Evolutionary conservation across 306 rosid genomes (phyloP).

Genomic region (Cicer cuneatum): DNA sequence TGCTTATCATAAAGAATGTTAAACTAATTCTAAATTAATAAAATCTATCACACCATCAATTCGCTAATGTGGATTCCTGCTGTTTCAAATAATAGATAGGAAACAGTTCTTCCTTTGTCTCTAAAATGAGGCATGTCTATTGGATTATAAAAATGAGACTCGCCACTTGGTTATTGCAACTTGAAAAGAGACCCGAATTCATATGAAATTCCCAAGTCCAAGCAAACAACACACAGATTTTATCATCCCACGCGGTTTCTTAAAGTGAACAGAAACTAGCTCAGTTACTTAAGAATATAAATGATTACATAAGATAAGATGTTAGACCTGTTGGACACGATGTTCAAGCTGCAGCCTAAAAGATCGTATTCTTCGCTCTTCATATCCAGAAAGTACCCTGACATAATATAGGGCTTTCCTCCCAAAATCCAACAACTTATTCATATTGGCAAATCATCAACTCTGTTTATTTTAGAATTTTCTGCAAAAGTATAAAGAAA

Average conservation of each 20-base stretch:
- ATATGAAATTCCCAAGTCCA: constrained; percentile 29
- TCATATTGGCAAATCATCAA: constrained; percentile 49
- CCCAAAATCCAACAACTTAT: constrained; percentile 59
- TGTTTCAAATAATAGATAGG: constrained; percentile 22
- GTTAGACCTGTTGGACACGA: constrained; percentile 47
- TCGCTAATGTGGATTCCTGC: constrained; percentile 11
- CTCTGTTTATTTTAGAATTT: constrained; percentile 27
- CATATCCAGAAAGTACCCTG: constrained; percentile 85
- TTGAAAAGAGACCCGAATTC: constrained; percentile 20
- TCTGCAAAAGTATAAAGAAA: constrained; percentile 42
- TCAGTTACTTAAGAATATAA: constrained; percentile 22
- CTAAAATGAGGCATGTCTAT: background rate
- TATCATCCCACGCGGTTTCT: constrained; percentile 8
- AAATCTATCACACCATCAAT: constrained; percentile 22
- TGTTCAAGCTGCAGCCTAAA: constrained; percentile 68
- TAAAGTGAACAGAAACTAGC: constrained; percentile 16
- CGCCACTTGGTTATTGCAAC: constrained; percentile 19
- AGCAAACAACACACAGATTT: constrained; percentile 14
- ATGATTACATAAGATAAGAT: constrained; percentile 11
- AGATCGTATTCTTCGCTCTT: constrained; percentile 80
- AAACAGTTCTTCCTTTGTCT: constrained; percentile 5
- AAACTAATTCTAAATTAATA: background rate
- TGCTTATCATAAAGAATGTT: background rate
- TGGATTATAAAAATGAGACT: constrained; percentile 37
- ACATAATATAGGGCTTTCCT: constrained; percentile 74